Evolutionary conservation across 495 filamentous ascomycete species (phyloP), one percentile per base, ranked within the genome.

Genomic region (Oidiodendron maius): DNA sequence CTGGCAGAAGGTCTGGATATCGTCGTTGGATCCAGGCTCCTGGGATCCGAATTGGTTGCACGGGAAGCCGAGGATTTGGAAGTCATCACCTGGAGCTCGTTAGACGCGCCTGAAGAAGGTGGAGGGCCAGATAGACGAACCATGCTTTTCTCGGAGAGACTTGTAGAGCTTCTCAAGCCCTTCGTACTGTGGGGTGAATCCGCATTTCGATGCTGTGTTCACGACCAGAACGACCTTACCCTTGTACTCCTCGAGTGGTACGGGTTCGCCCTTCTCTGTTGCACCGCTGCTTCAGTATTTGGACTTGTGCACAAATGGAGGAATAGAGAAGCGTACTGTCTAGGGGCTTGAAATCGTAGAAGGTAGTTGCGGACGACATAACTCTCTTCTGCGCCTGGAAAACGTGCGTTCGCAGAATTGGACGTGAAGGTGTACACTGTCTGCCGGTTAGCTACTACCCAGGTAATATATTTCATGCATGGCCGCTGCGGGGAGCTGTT

Each of bases 131-230:
- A 21, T 2, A 17, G 28, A 37, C n/a, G 13, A 40, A 50, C 48
- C 40, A 38, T 50, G 48, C 26, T 36, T 50, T 28, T 35, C 72
- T 42, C 74, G 78, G 61, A 96, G 61, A 37, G 76, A 71, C 68
- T 96, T 82, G 76, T 96, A 95, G 51, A 99, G 72, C 50, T 77
- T 83, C 75, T 99, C 90, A 25, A 99, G 87, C 13, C 85, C 88
- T 44, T 78, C 79, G 65, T 91, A 97, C 69, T 99, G 93, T n/a
- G 86, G 86, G 9, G 93, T 96, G 80, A 96, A 97, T 63, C 94
- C 93, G 72, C 93, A 99, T 75, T 96, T 96, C 61, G 87, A 94
- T 51, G 93, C 93, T n/a, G 89, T 95, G 78, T 99, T 99, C 69
- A 97, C 93, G 58, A 95, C 66, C 35, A 99, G 85, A 52, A 97